Evolutionary conservation across 805 yeast genomes (phyloP), one percentile per base, ranked within the genome.

Genomic region (Metschnikowia shivogae): DNA sequence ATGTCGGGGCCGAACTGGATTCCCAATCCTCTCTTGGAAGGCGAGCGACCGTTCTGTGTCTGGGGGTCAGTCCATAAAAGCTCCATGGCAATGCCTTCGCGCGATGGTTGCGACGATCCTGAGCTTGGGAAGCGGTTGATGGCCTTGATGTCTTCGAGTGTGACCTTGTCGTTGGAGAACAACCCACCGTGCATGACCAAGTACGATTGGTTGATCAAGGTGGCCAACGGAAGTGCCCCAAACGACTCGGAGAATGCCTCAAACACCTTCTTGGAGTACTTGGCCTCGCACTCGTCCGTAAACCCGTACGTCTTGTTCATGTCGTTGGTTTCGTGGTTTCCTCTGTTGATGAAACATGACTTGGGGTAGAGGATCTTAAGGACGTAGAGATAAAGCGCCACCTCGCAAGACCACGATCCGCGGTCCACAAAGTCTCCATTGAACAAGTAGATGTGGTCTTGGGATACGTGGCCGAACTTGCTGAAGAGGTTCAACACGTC

Each of bases 401-500:
- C 96, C 62, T 93, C 99, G 60, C 96, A 87, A 4, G 97, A 89
- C 98, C 99, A 92, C 13, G 96, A 86, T 5, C 99, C 99, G 59
- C 99, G 77, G 63, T 93, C 99, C 4, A 93, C 99, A 67, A 93
- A 92, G 67, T 93, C 99, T 36, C 99, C 99, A 59, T 93, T 93
- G 72, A 93, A 92, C 39, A 93, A 66, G 61, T 87, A 93, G 4
- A 81, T 74, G 61, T 90, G 97, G 3, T 68, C 64, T 2, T 74
- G 70, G 4, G 73, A 60, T 0, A 92, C 95, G 55, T 73, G 66
- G 12, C 98, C 98, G 59, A 81, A 90, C 36, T 62, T 73, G 29
- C 75, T 64, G 64, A 93, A 92, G 43, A 93, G 74, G 60, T 89
- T 84, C 57, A 92, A 66, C 42, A 93, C 82, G 62, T 93, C 99